Conservation (phyloP, 2,329 filamentous ascomycete species). For the Salinomyces thailandicus region DNA sequence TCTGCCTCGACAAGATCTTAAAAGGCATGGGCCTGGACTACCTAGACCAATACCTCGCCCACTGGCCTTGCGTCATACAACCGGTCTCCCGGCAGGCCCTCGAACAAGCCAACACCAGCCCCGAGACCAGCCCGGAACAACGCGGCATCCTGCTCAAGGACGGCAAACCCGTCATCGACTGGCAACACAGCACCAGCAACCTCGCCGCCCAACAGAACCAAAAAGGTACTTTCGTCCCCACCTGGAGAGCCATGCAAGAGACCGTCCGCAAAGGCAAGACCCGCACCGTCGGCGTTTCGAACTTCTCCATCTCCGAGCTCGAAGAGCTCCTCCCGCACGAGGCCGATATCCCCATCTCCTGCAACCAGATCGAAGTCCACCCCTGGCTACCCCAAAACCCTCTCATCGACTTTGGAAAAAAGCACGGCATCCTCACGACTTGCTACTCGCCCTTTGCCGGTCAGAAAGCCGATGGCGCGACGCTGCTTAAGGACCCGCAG, state of each 20-base stretch:
- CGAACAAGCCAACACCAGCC: conserved; percentile 9
- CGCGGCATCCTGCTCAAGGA: conserved; percentile 7
- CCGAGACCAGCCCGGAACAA: conserved; percentile 7
- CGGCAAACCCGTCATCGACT: conserved; percentile 14
- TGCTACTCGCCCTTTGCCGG: conserved; percentile 23
- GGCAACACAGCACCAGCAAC: conserved; percentile 11
- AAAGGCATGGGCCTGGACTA: conserved; percentile 31
- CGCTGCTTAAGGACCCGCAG: conserved; percentile 45
- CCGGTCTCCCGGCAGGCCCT: conserved; percentile 10
- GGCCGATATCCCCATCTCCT: conserved; percentile 14
- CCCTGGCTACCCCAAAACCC: conserved; percentile 21
- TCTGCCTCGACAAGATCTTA: conserved; percentile 29
- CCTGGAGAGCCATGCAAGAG: conserved; percentile 22
- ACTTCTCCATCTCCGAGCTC: conserved; percentile 22
- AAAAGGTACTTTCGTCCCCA: conserved; percentile 18
- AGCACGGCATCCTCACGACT: conserved; percentile 18
- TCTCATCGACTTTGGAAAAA: conserved; percentile 14
- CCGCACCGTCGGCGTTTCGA: conserved; percentile 22
- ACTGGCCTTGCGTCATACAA: conserved; percentile 27
- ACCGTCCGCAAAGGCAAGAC: conserved; percentile 18
- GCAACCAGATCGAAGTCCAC: conserved; percentile 24
- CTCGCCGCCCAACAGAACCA: conserved; percentile 11
- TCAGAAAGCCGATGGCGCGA: conserved; percentile 17
- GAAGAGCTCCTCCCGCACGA: conserved; percentile 17
- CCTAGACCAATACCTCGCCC: conserved; percentile 34